These are phyloP conservation scores for Metrosideros polymorpha DNA, from an alignment of 441 rosid species.

Conservation along the genomic window DNA sequence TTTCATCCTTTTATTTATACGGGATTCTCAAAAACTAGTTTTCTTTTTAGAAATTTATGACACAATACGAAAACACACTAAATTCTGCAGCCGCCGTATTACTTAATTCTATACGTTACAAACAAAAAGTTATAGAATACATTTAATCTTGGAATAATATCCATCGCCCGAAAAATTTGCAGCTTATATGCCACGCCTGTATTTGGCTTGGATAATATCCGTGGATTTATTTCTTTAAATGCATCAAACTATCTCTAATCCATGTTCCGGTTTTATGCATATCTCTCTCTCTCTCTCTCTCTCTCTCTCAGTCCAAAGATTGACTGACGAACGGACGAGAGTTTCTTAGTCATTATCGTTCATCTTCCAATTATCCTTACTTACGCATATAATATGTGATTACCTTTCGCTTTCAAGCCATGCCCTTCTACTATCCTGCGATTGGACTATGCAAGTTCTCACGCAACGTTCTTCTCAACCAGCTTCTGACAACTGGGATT, in stretches of 20 bases:
- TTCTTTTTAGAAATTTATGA: not conserved
- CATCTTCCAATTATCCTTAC: not conserved
- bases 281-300: too few relatives aligned
- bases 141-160: not conserved
- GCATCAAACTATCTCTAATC: not conserved
- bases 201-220: not conserved
- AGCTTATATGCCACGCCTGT: not conserved
- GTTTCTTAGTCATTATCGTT: not conserved
- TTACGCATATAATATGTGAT: not conserved
- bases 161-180: not conserved
- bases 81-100: not conserved
- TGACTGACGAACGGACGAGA: not conserved
- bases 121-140: not conserved
- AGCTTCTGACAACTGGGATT: constrained; percentile 1
- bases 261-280: too few relatives aligned
- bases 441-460: not conserved
- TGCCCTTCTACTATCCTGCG: not conserved
- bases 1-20: not conserved
- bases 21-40: not conserved
- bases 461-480: not conserved
- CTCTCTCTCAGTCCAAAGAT: too few relatives aligned
- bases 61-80: not conserved
- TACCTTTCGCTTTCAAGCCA: not conserved
- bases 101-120: not conserved
- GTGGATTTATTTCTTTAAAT: not conserved